Evolutionary conservation across 805 yeast genomes (phyloP).

Genomic region (Phaffomyces thermotolerans): DNA sequence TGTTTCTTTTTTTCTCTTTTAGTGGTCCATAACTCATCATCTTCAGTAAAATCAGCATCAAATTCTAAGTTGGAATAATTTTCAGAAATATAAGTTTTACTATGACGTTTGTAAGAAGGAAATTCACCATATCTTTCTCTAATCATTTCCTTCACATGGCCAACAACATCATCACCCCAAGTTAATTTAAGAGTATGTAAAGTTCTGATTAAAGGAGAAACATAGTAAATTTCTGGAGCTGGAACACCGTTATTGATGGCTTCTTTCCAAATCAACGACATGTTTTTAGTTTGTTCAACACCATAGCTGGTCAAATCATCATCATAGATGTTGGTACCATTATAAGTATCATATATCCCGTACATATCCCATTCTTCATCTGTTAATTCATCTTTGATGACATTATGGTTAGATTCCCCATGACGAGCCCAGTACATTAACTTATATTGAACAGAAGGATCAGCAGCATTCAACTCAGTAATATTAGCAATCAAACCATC

Average conservation of each 20-base stretch:
- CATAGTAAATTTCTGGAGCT: constrained; percentile 5
- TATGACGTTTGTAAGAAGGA: constrained; percentile 7
- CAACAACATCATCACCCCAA: constrained; percentile 5
- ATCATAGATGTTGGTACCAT: constrained; percentile 4
- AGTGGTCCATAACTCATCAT: constrained; percentile 4
- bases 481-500: no score
- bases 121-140: constrained; percentile 10
- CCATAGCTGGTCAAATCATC: constrained; percentile 7
- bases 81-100: constrained; percentile 4
- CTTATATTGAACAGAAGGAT: constrained; percentile 1
- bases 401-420: constrained; percentile 10
- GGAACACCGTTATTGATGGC: constrained; percentile 6
- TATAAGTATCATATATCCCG: constrained; percentile 2
- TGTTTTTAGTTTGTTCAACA: neutral
- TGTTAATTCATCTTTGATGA: constrained; percentile 4
- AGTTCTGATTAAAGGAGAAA: constrained; percentile 10
- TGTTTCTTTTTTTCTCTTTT: constrained; percentile 2
- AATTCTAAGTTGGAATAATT: constrained; percentile 3
- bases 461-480: neutral
- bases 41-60: constrained; percentile 7
- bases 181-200: constrained; percentile 8
- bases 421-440: constrained; percentile 9
- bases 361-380: constrained; percentile 4
- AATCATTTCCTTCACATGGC: constrained; percentile 5
- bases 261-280: neutral